Evolutionary conservation across 1,284 basidiomycete genomes (phyloP).

Genomic region (Pulchroboletus neoregius): DNA sequence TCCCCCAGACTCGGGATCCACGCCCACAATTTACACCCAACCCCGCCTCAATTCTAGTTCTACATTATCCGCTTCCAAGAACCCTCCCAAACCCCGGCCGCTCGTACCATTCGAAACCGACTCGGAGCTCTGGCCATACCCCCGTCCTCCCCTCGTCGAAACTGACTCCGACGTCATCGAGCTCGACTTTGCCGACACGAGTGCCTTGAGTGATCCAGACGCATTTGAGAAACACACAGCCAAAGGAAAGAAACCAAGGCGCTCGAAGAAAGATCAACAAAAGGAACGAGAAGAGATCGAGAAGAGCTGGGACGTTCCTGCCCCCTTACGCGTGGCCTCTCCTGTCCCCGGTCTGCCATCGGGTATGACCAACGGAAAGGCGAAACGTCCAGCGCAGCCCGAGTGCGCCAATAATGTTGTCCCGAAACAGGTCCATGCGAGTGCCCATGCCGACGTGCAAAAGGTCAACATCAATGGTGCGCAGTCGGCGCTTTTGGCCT

Average conservation of each 20-base stretch:
- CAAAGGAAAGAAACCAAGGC: slow-evolving; percentile 36
- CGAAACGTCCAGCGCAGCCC: slow-evolving; percentile 14
- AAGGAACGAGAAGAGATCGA: slow-evolving; percentile 55
- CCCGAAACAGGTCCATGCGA: slow-evolving; percentile 9
- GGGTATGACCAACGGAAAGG: slow-evolving; percentile 24
- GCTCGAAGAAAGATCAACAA: slow-evolving; percentile 36
- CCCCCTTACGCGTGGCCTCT: slow-evolving; percentile 17
- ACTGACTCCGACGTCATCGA: slow-evolving; percentile 56
- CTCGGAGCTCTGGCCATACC: slow-evolving; percentile 64
- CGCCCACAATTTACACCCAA: slow-evolving; percentile 21
- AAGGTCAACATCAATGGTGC: slow-evolving; percentile 25
- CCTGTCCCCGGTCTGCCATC: slow-evolving; percentile 12
- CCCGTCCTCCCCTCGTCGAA: slow-evolving; percentile 41
- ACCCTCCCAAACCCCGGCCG: slow-evolving; percentile 23
- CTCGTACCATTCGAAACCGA: slow-evolving; percentile 58
- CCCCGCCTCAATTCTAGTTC: background rate
- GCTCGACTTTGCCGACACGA: slow-evolving; percentile 66
- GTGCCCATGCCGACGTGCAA: background rate
- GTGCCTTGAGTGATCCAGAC: slow-evolving; percentile 59
- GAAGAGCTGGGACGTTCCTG: slow-evolving; percentile 54
- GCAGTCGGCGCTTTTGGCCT: slow-evolving; percentile 32
- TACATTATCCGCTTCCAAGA: slow-evolving; percentile 13
- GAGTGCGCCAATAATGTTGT: background rate
- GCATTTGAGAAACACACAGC: slow-evolving; percentile 38
- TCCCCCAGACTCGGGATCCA: slow-evolving; percentile 6